A percentile compares a stretch with the other conserved stretches of the same genome.
Evolutionary conservation across 73 alveolate genomes (phyloP).

Genomic region (Paramecium sexaurelia): DNA sequence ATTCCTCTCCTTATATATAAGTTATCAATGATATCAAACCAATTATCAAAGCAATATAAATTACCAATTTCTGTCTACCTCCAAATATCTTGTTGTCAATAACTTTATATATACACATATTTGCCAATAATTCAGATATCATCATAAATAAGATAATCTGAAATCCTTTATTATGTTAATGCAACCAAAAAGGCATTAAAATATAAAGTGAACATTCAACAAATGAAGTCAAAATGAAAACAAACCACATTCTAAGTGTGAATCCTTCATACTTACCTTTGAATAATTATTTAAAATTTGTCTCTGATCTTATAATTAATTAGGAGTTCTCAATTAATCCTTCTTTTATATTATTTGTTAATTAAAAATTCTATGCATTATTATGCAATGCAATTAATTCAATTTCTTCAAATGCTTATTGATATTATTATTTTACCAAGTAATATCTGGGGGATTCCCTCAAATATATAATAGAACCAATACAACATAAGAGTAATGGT

Average conservation of each 20-base stretch:
- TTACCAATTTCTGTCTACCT: neutral
- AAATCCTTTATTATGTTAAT: slow-evolving; percentile 23
- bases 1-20: neutral
- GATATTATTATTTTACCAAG: neutral
- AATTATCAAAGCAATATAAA: neutral
- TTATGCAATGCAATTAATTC: neutral
- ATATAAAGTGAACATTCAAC: slow-evolving; percentile 1
- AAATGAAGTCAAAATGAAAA: slow-evolving; percentile 34
- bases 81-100: slow-evolving; percentile 22
- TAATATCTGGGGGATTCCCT: slow-evolving; percentile 45
- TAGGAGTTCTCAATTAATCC: neutral
- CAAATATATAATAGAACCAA: neutral
- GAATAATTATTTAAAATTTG: neutral
- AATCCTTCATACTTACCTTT: neutral
- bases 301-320: neutral
- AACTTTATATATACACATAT: neutral
- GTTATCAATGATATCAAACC: neutral
- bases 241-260: slow-evolving; percentile 44
- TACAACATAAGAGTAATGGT: slow-evolving; percentile 3
- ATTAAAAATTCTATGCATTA: neutral
- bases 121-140: slow-evolving; percentile 19
- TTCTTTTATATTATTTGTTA: neutral
- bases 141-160: neutral
- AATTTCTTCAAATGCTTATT: slow-evolving; percentile 35
- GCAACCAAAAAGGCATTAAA: slow-evolving; percentile 43